A percentile compares a stretch with the other conserved stretches of the same genome.
phyloP scores from a whole-genome alignment of 208 protist species.

The Entamoeba histolytica region DNA sequence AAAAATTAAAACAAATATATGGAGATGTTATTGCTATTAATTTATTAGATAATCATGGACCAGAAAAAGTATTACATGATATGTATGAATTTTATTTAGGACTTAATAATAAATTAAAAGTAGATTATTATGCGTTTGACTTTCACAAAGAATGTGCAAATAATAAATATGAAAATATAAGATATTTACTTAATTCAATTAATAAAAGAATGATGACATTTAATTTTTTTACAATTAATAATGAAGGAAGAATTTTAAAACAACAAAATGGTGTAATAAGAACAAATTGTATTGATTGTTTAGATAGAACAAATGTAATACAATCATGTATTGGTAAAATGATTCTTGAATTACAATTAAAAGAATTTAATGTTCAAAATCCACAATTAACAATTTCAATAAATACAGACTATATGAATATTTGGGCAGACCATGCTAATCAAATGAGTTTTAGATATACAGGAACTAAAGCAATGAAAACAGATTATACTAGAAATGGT shows the following conservation, averaged over 20 bases:
- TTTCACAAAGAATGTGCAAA: slow-evolving; percentile 17
- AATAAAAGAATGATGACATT: neutral
- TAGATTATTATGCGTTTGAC: slow-evolving; percentile 4
- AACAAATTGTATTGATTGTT: slow-evolving; percentile 33
- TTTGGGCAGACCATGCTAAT: slow-evolving; percentile 27
- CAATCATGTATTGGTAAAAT: slow-evolving; percentile 5
- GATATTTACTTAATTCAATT: neutral
- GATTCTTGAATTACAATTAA: neutral
- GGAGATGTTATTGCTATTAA: neutral
- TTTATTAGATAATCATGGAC: neutral
- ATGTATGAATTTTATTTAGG: neutral
- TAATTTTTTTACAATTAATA: neutral
- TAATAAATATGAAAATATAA: slow-evolving; percentile 1
- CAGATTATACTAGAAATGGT: slow-evolving; percentile 19
- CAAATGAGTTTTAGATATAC: slow-evolving; percentile 5
- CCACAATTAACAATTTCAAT: neutral
- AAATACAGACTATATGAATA: neutral
- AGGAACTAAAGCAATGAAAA: slow-evolving; percentile 23
- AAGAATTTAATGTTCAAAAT: neutral
- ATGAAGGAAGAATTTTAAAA: neutral
- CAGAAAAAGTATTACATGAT: neutral
- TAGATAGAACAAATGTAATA: slow-evolving; percentile 29
- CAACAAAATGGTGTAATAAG: slow-evolving; percentile 19
- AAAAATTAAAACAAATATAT: neutral
- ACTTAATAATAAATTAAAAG: neutral